A percentile compares a stretch with the other conserved stretches of the same genome.
Conservation (phyloP, 2,329 filamentous ascomycete species). For the Chrysoporthe deuterocubensis region DNA sequence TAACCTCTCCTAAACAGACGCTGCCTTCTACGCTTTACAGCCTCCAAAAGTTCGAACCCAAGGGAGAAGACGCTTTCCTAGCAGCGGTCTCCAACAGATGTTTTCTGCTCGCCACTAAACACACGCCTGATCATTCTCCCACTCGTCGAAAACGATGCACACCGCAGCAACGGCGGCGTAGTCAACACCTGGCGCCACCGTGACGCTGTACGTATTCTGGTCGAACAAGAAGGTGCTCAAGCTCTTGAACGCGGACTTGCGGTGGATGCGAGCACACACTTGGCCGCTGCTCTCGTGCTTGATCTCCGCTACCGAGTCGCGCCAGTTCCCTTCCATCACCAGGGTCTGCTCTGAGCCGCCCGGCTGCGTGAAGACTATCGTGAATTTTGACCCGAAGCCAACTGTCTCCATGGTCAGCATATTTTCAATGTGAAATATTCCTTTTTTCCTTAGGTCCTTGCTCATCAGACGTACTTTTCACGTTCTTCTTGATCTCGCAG, state of each 20-base stretch:
- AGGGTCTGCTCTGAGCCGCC: conserved; percentile 53
- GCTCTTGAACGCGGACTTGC: conserved; percentile 56
- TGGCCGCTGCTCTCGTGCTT: conserved; percentile 52
- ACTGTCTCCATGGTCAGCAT: conserved; percentile 42
- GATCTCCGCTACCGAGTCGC: conserved; percentile 62
- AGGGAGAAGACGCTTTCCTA: not conserved
- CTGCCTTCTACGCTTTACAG: too few species aligned
- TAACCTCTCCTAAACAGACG: too few species aligned
- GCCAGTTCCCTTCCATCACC: conserved; percentile 64
- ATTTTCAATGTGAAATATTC: too few species aligned
- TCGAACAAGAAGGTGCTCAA: conserved; percentile 60
- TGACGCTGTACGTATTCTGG: conserved; percentile 68
- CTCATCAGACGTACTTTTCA: conserved; percentile 48
- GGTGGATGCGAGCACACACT: conserved; percentile 61
- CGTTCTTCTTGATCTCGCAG: conserved; percentile 59
- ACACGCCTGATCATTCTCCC: conserved; percentile 52
- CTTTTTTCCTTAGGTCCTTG: too few species aligned
- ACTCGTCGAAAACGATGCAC: conserved; percentile 71
- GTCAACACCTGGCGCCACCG: conserved; percentile 67
- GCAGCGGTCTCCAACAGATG: not conserved
- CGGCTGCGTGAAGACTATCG: conserved; percentile 55
- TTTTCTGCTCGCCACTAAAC: too few species aligned
- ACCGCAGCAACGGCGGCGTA: conserved; percentile 67
- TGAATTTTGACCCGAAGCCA: conserved; percentile 54
- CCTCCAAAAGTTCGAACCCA: not conserved